Percentiles rank a stretch among this genome's conserved stretches.
phyloP scores from a whole-genome alignment of 257 asterid species.

The Anisodus acutangulus region DNA sequence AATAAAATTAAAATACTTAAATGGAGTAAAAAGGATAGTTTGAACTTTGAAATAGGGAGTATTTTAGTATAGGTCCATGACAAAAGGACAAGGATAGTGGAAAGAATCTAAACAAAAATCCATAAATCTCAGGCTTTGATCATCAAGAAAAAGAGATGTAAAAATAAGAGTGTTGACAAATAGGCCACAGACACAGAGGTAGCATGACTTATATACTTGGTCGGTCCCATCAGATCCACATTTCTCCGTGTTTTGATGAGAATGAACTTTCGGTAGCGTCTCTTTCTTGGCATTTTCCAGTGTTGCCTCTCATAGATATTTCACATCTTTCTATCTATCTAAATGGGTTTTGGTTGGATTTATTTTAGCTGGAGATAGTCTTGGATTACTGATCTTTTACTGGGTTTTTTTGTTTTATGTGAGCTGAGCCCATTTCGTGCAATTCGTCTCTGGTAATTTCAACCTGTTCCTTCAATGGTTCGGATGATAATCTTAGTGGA shows the following conservation, averaged over 20 bases:
- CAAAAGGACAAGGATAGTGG: constrained; percentile 27
- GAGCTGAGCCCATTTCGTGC: not conserved
- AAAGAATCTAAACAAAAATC: constrained; percentile 26
- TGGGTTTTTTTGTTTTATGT: not conserved
- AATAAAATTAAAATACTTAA: no score
- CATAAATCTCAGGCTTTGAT: constrained; percentile 7
- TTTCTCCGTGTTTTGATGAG: not conserved
- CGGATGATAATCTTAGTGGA: not conserved
- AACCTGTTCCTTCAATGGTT: not conserved
- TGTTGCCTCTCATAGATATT: not conserved
- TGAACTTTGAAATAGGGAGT: not conserved
- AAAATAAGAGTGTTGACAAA: constrained; percentile 20
- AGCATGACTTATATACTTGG: not conserved
- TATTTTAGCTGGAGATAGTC: not conserved
- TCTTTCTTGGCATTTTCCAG: constrained; percentile 22
- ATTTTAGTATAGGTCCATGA: not conserved
- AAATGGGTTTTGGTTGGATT: not conserved
- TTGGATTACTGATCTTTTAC: not conserved
- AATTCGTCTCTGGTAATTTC: constrained; percentile 4
- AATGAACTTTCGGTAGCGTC: constrained; percentile 21
- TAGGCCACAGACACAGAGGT: not conserved
- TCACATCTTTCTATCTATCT: not conserved
- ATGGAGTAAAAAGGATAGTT: not conserved
- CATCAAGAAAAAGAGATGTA: constrained; percentile 23
- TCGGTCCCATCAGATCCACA: constrained; percentile 31